Evolutionary conservation across 2,329 filamentous ascomycete genomes (phyloP), one percentile per base, ranked within the genome.

Genomic region (Podosphaera fusca): DNA sequence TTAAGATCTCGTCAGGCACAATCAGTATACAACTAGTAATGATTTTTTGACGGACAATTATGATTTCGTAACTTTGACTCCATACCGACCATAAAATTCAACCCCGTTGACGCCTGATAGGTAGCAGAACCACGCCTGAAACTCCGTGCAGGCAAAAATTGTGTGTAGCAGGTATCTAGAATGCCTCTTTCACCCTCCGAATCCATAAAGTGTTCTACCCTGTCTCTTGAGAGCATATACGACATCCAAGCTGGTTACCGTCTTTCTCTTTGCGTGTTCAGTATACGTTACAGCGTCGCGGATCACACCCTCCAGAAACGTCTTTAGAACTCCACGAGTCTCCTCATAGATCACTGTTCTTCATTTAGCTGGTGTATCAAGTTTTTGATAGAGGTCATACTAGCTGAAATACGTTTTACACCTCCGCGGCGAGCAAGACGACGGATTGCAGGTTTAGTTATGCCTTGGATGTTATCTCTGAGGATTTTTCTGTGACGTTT

Each of bases 351-450:
- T 87, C 83, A 60, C 56, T 57, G 31, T 4, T 8, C n/a, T 38
- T n/a, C 7, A 9, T n/a, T 49, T 57, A 57, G 31, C 14, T 35
- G 35, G 8, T 30, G 34, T 38, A 35, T 21, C 21, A 21, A 29
- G 10, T 5, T 38, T 36, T 14, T 9, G 14, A 14, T 3, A 34
- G 33, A 45, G 5, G 14, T 46, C 61, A 72, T 81, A 86, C 82
- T 94, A 71, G 89, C 89, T 69, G 88, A 95, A 70, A 95, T 95
- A 94, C 89, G 89, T 86, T 95, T 95, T 80, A 95, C 89, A 89
- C 89, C 89, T 74, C 89, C 89, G 92, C 89, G 88, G 76, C 89
- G 89, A 64, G 89, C 89, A 72, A 95, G 88, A 94, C 89, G 89
- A 69, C 89, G 85, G 75, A 95, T 95, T 69, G 89, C 89, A 68